Evolutionary conservation across 192 early-diverging fungal species (phyloP).

Genomic region (Coemansia aciculifera): DNA sequence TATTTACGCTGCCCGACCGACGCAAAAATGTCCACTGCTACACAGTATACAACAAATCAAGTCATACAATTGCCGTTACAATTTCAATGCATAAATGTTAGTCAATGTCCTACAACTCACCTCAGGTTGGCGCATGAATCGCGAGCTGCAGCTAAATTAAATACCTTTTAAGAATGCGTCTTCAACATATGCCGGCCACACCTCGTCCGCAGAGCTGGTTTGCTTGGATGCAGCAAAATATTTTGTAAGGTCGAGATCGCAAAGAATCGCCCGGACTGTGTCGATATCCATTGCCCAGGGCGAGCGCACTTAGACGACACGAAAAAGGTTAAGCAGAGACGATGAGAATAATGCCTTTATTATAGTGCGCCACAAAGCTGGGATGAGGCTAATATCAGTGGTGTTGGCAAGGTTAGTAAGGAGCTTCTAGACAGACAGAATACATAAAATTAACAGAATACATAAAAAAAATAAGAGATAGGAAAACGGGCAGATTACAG

Average conservation of each 20-base stretch:
- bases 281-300: slow-evolving; percentile 36
- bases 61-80: neutral
- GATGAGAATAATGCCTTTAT: neutral
- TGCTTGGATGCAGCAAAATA: slow-evolving; percentile 32
- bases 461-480: slow-evolving; percentile 1
- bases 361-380: neutral
- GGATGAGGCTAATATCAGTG: neutral
- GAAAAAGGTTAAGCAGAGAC: neutral
- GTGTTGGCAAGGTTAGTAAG: neutral
- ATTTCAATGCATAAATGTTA: neutral
- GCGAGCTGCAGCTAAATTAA: neutral
- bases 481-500: slow-evolving; percentile 14
- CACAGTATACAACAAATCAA: neutral
- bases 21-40: slow-evolving; percentile 38
- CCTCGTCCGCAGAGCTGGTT: slow-evolving; percentile 28
- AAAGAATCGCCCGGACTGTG: slow-evolving; percentile 27
- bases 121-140: no score
- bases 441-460: slow-evolving; percentile 18
- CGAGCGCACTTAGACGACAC: neutral
- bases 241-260: slow-evolving; percentile 27
- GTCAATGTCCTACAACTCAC: neutral
- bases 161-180: slow-evolving; percentile 40
- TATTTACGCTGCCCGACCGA: slow-evolving; percentile 49
- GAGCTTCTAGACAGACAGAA: slow-evolving; percentile 17
- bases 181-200: slow-evolving; percentile 43